Evolutionary conservation across 495 filamentous ascomycete species (phyloP).

Genomic region (Cercophora newfieldiana): DNA sequence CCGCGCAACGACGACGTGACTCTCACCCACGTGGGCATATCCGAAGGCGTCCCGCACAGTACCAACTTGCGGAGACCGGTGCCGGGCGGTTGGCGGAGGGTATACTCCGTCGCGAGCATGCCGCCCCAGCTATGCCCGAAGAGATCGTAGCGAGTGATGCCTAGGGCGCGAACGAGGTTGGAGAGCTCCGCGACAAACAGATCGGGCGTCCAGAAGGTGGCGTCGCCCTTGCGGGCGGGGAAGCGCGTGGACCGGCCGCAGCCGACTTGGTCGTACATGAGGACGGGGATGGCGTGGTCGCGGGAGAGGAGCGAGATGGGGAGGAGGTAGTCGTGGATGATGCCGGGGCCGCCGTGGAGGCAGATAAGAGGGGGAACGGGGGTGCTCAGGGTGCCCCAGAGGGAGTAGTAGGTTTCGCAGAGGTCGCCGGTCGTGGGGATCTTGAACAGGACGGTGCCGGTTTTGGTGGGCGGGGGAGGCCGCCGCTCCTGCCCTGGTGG

Average conservation of each 20-base stretch:
- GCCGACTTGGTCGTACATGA: constrained; percentile 58
- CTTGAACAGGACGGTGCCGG: constrained; percentile 18
- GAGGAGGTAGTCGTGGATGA: constrained; percentile 9
- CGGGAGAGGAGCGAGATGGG: constrained; percentile 3
- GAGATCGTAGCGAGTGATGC: constrained; percentile 42
- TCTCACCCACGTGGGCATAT: constrained; percentile 25
- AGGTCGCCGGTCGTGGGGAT: constrained; percentile 14
- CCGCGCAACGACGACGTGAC: constrained; percentile 10
- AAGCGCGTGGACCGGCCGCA: constrained; percentile 50
- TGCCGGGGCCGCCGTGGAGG: constrained; percentile 5
- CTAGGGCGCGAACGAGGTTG: constrained; percentile 45
- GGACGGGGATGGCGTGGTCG: constrained; percentile 38
- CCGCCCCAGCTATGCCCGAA: constrained; percentile 55
- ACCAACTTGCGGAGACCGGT: constrained; percentile 26
- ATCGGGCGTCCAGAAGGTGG: constrained; percentile 46
- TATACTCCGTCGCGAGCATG: constrained; percentile 45
- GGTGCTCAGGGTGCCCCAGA: constrained; percentile 15
- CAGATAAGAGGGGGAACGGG: constrained; percentile 23
- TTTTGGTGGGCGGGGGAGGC: constrained; percentile 10
- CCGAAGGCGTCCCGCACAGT: constrained; percentile 26
- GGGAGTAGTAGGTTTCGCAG: constrained; percentile 13
- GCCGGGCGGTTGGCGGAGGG: constrained; percentile 20
- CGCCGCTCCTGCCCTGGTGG: constrained; percentile 13
- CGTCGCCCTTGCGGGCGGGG: constrained; percentile 40
- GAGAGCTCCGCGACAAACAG: constrained; percentile 52